A percentile compares a stretch with the other conserved stretches of the same genome.
Evolutionary conservation across 2,329 filamentous ascomycete species (phyloP).

Genomic region (Ceratocystis papillata): DNA sequence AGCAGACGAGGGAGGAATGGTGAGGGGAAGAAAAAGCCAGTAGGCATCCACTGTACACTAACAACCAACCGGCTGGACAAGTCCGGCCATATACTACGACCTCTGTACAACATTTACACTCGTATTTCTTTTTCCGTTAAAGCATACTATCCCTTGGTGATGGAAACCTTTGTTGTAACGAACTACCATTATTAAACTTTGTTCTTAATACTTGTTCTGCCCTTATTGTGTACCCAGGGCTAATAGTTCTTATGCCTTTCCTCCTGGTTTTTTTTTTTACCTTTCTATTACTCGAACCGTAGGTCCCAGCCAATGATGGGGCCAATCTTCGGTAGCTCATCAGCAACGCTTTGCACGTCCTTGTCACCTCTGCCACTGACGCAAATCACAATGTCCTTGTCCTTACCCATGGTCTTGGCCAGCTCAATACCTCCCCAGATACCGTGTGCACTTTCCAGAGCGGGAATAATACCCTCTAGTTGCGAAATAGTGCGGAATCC

Average conservation of each 20-base stretch:
- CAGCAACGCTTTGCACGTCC: conserved; percentile 95
- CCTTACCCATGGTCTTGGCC: conserved; percentile 84
- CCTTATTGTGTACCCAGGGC: not conserved
- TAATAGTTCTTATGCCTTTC: not conserved
- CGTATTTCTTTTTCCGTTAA: not conserved
- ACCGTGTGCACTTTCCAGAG: conserved; percentile 85
- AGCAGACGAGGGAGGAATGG: not conserved
- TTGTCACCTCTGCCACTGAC: conserved; percentile 90
- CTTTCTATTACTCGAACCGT: conserved; percentile 41
- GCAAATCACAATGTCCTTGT: conserved; percentile 85
- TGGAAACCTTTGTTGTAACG: not conserved
- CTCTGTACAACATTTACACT: conserved; percentile 7
- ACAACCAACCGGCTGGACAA: not conserved
- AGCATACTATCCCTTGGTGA: not conserved
- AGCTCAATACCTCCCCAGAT: conserved; percentile 81
- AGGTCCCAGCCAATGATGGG: conserved; percentile 73
- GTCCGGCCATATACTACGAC: not conserved
- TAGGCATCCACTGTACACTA: conserved; percentile 12
- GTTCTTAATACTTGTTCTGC: not conserved
- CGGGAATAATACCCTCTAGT: conserved; percentile 92
- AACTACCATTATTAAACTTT: not conserved
- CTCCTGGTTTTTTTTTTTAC: not conserved
- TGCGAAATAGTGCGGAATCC: conserved; percentile 79
- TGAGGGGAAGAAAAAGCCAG: not conserved
- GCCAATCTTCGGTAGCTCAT: conserved; percentile 78